Conservation (phyloP, 2,329 filamentous ascomycete species). For the Harringtonia lauricola region DNA sequence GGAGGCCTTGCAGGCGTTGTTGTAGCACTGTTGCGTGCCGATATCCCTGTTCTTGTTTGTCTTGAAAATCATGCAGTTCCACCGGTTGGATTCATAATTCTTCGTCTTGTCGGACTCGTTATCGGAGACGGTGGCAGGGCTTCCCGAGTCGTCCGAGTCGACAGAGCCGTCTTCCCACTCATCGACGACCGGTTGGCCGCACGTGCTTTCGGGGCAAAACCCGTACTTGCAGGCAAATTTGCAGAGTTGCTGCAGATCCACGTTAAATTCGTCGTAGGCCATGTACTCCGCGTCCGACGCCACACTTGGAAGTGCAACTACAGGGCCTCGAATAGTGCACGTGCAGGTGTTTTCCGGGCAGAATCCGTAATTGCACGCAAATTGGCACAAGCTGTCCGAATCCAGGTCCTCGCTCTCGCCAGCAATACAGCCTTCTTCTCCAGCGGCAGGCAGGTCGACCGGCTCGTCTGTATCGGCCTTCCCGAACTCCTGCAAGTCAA, state of each 20-base stretch:
- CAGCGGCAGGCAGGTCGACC: not conserved
- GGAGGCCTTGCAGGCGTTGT: conserved; percentile 2
- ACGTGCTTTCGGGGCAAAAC: conserved; percentile 11
- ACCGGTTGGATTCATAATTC: not conserved
- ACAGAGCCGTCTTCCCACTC: conserved; percentile 2
- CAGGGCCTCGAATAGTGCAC: conserved; percentile 11
- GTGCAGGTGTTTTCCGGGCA: conserved; percentile 11
- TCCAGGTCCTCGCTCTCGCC: not conserved
- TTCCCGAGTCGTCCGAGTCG: not conserved
- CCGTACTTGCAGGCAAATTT: conserved; percentile 12
- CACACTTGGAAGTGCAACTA: conserved; percentile 10
- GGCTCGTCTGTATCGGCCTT: not conserved
- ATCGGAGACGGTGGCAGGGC: not conserved
- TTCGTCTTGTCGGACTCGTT: not conserved
- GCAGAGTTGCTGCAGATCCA: conserved; percentile 12
- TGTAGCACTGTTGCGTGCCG: not conserved
- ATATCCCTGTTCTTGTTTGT: not conserved
- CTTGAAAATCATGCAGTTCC: not conserved
- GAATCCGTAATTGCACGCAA: conserved; percentile 8
- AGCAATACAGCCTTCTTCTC: not conserved
- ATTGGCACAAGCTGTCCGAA: conserved; percentile 9
- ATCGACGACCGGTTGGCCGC: conserved; percentile 3
- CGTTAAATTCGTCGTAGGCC: conserved; percentile 7
- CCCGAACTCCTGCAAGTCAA: conserved; percentile 2
- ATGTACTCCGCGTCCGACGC: conserved; percentile 6